Conservation (phyloP, 306 rosid species). For the Lablab purpureus region DNA sequence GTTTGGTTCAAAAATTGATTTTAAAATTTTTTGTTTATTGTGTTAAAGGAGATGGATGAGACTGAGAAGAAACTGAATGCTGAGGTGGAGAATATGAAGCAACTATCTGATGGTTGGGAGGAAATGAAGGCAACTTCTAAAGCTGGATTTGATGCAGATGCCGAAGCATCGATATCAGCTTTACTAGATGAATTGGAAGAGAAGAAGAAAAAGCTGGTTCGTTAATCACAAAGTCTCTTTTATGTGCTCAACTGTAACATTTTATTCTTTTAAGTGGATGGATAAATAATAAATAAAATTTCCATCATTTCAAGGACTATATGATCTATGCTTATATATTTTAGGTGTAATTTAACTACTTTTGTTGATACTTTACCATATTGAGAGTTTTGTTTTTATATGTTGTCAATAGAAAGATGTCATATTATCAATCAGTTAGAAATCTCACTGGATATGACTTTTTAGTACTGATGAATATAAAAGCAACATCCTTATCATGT, state of each 20-base stretch:
- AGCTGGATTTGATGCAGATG: slow-evolving; percentile 58
- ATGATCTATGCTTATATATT: not conserved
- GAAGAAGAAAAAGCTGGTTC: slow-evolving; percentile 83
- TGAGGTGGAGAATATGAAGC: slow-evolving; percentile 56
- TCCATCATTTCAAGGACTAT: not conserved
- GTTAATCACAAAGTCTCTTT: slow-evolving; percentile 25
- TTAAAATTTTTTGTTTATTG: not conserved
- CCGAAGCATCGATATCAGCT: slow-evolving; percentile 54
- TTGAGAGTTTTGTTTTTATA: not conserved
- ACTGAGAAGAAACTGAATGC: slow-evolving; percentile 61
- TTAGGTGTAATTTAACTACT: not conserved
- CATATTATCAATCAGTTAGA: not conserved
- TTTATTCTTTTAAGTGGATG: not conserved
- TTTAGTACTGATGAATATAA: not conserved
- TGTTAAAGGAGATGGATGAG: slow-evolving; percentile 77
- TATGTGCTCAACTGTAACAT: not conserved
- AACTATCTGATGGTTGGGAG: slow-evolving; percentile 48
- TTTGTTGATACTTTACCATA: not conserved
- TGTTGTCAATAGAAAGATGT: not conserved
- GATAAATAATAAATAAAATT: not conserved
- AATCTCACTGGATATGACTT: not conserved
- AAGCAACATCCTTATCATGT: not conserved
- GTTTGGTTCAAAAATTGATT: not conserved
- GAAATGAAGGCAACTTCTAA: slow-evolving; percentile 45
- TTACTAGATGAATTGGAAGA: slow-evolving; percentile 68